A percentile compares a stretch with the other conserved stretches of the same genome.
Conservation (phyloP, 73 alveolate species). For the Diophrys appendiculata region DNA sequence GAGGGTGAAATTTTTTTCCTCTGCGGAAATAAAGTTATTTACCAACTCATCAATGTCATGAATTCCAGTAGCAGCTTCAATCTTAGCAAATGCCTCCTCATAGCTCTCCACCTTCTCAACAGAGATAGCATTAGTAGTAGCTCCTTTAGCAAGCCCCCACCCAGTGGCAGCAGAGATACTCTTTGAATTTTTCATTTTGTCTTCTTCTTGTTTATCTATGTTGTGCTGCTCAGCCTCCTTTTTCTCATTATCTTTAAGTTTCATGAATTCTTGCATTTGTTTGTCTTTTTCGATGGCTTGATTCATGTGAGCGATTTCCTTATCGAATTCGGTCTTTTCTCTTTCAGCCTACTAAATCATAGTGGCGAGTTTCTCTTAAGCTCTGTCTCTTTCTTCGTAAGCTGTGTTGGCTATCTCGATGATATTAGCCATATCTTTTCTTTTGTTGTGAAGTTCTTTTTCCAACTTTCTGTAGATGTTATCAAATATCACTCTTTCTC, state of each 20-base stretch:
- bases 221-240: constrained; percentile 48
- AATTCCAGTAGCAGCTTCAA: constrained; percentile 90
- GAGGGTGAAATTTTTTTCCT: constrained; percentile 78
- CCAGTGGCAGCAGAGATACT: neutral
- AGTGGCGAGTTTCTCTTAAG: constrained; percentile 90
- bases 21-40: constrained; percentile 76
- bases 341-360: constrained; percentile 91
- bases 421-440: constrained; percentile 92
- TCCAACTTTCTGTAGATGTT: constrained; percentile 94
- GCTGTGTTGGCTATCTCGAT: constrained; percentile 85
- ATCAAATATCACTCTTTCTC: constrained; percentile 96
- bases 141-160: constrained; percentile 19
- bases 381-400: constrained; percentile 91
- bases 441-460: constrained; percentile 84
- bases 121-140: constrained; percentile 29
- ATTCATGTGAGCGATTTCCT: constrained; percentile 66
- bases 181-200: constrained; percentile 15
- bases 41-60: constrained; percentile 83
- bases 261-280: constrained; percentile 63
- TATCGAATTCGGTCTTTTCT: constrained; percentile 92
- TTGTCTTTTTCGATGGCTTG: constrained; percentile 65
- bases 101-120: constrained; percentile 75
- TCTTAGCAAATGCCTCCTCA: constrained; percentile 91
- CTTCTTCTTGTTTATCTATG: constrained; percentile 49
- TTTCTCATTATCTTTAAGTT: constrained; percentile 54